Conservation (phyloP, 2,329 filamentous ascomycete genomes). For the Neurospora crassa region DNA sequence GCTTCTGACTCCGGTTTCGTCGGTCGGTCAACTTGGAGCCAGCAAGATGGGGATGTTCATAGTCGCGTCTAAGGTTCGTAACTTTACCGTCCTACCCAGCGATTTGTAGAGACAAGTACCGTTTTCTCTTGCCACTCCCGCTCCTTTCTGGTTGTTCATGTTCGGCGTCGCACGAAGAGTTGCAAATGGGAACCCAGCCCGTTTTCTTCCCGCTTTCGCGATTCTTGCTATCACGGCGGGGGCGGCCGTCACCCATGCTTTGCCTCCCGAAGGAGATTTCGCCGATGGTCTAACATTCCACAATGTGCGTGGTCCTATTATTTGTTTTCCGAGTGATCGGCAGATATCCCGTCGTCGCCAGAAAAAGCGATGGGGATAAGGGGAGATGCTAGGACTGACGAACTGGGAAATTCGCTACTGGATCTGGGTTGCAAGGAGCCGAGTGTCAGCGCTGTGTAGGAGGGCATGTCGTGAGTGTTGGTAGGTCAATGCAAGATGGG, state of each 20-base stretch:
- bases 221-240: too few species aligned
- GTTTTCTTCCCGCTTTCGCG: background rate
- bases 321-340: background rate
- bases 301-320: background rate
- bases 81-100: too few species aligned
- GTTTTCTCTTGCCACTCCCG: too few species aligned
- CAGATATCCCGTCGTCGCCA: background rate
- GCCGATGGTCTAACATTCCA: background rate
- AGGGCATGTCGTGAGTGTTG: background rate
- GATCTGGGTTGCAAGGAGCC: background rate
- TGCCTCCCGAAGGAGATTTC: too few species aligned
- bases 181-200: background rate
- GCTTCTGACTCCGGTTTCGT: background rate
- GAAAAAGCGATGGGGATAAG: background rate
- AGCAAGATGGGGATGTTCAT: too few species aligned
- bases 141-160: too few species aligned
- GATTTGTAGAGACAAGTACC: too few species aligned
- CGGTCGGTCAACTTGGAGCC: too few species aligned
- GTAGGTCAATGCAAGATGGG: background rate
- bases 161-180: background rate
- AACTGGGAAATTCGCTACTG: background rate
- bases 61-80: too few species aligned
- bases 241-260: too few species aligned
- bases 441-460: accelerated
- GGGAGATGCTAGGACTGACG: background rate